Percentiles rank a stretch among this genome's conserved stretches.
These are phyloP conservation scores for Leishmania major DNA, from an alignment of 208 protist genomes.

Conservation along the genomic window DNA sequence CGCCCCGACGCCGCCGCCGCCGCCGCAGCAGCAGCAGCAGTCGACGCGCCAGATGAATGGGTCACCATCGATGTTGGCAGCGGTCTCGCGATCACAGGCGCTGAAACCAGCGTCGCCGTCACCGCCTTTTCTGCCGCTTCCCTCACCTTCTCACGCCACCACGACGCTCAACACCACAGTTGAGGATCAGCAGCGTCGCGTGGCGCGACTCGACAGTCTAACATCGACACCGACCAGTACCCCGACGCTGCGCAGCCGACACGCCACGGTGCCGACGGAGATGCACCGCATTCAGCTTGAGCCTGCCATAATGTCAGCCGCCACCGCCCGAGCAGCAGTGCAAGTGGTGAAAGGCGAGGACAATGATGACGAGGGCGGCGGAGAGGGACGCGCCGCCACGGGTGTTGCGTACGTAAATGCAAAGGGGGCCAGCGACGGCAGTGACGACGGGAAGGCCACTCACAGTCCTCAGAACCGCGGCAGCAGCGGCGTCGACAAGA, in stretches of 20 bases:
- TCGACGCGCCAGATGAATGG: not conserved
- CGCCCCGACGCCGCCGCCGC: not conserved
- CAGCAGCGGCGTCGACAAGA: not conserved
- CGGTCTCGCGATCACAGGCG: not conserved
- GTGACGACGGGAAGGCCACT: not conserved
- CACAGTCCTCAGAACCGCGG: not conserved
- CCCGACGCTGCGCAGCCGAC: slow-evolving; percentile 29
- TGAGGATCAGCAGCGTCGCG: slow-evolving; percentile 34
- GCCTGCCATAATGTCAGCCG: not conserved
- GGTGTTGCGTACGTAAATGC: not conserved
- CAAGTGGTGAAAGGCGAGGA: not conserved
- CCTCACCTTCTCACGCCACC: slow-evolving; percentile 28
- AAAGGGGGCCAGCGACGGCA: not conserved
- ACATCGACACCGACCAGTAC: slow-evolving; percentile 25
- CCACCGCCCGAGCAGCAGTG: not conserved
- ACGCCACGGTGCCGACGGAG: slow-evolving; percentile 26
- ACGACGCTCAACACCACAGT: slow-evolving; percentile 32
- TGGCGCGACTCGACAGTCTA: slow-evolving; percentile 31
- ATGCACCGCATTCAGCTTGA: slow-evolving; percentile 40
- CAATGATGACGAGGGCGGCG: not conserved
- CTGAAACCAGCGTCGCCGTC: slow-evolving; percentile 4
- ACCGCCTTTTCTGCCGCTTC: slow-evolving; percentile 20
- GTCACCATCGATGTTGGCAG: not conserved
- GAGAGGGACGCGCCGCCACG: not conserved
- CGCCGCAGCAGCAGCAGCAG: slow-evolving; percentile 1